Percentiles rank a stretch among this genome's conserved stretches.
phyloP scores from a whole-genome alignment of 2,329 filamentous ascomycete genomes.

The Calonectria hawksworthii region DNA sequence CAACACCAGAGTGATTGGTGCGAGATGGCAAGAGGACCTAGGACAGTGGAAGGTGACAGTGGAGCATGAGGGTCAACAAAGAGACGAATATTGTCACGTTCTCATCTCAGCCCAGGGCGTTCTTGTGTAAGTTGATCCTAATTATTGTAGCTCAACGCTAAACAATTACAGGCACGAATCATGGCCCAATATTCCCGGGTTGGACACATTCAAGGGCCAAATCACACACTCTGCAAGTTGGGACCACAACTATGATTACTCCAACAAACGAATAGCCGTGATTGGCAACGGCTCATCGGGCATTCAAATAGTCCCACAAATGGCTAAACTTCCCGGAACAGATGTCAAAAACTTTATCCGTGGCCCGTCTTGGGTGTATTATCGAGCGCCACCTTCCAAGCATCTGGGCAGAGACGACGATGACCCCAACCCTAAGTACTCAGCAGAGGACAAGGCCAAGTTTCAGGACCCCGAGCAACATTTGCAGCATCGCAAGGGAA shows the following conservation, averaged over 20 bases:
- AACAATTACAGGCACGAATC: slow-evolving; percentile 32
- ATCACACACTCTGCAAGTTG: slow-evolving; percentile 36
- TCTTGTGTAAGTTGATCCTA: slow-evolving; percentile 31
- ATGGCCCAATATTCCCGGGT: slow-evolving; percentile 38
- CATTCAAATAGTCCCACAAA: slow-evolving; percentile 41
- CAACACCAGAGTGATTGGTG: slow-evolving; percentile 48
- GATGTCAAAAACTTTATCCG: slow-evolving; percentile 52
- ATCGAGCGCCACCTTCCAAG: slow-evolving; percentile 49
- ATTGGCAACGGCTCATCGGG: slow-evolving; percentile 40
- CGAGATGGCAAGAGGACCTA: slow-evolving; percentile 34
- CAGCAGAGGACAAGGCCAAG: slow-evolving; percentile 59
- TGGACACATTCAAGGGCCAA: slow-evolving; percentile 39
- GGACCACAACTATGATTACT: slow-evolving; percentile 39
- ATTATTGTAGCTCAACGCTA: background rate
- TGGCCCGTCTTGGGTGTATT: slow-evolving; percentile 53
- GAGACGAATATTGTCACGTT: slow-evolving; percentile 40
- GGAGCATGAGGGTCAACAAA: slow-evolving; percentile 23
- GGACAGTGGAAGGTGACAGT: slow-evolving; percentile 42
- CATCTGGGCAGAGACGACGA: slow-evolving; percentile 46
- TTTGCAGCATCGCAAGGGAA: slow-evolving; percentile 60
- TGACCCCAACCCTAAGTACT: slow-evolving; percentile 47
- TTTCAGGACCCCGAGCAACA: slow-evolving; percentile 68
- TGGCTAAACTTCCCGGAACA: slow-evolving; percentile 46
- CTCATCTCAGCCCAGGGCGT: slow-evolving; percentile 41
- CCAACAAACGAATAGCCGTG: slow-evolving; percentile 39